Conservation (phyloP, 2,329 filamentous ascomycete genomes). For the Colletotrichum agaves region DNA sequence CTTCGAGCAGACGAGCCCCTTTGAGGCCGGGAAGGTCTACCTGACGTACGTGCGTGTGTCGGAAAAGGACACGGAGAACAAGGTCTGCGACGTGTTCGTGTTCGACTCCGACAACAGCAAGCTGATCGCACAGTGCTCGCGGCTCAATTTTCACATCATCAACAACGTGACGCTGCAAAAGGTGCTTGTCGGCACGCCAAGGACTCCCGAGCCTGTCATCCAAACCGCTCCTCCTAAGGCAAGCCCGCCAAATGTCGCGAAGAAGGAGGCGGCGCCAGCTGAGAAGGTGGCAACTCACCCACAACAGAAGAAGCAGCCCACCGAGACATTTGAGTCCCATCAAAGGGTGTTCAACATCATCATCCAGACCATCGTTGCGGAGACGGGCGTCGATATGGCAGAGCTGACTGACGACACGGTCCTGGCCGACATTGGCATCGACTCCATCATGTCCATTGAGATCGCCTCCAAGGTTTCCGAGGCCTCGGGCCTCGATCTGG, state of each 20-base stretch:
- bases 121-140: not conserved
- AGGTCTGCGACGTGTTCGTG: not conserved
- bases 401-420: constrained; percentile 7
- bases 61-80: not conserved
- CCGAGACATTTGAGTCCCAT: not conserved
- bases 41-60: not conserved
- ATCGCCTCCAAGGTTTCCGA: not conserved
- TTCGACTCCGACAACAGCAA: not conserved
- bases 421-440: constrained; percentile 1
- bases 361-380: not conserved
- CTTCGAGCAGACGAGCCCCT: not conserved
- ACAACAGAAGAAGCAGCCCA: not conserved
- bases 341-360: not conserved
- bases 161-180: not conserved
- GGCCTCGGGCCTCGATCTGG: not conserved
- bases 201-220: not conserved
- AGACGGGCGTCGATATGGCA: constrained; percentile 39
- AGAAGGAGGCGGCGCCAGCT: not conserved
- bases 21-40: constrained; percentile 1
- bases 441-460: constrained; percentile 23
- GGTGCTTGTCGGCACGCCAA: not conserved
- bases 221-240: not conserved
- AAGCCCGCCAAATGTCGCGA: rapidly evolving
- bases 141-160: constrained; percentile 12
- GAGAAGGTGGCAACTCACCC: not conserved